Conservation (phyloP, 208 protist species). For the Phytomonas sp. region DNA sequence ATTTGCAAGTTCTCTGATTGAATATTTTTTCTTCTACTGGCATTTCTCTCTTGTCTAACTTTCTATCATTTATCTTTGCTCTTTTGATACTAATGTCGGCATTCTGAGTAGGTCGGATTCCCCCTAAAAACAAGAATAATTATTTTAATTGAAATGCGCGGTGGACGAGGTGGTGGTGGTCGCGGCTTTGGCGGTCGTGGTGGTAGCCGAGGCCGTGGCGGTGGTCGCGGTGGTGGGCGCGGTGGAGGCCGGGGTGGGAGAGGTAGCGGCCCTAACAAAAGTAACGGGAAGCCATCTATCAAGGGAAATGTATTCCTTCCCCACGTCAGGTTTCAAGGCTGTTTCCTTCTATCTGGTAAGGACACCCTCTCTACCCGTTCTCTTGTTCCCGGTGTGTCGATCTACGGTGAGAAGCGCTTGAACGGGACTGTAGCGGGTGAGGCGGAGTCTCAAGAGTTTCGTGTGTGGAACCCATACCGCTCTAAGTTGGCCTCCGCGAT, state of each 20-base stretch:
- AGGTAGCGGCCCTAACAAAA: constrained; percentile 36
- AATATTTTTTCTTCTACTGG: neutral
- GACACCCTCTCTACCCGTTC: constrained; percentile 97
- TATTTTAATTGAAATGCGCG: constrained; percentile 7
- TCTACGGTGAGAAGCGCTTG: constrained; percentile 99
- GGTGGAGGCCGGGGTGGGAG: constrained; percentile 49
- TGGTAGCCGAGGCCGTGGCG: constrained; percentile 31
- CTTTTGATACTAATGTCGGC: neutral
- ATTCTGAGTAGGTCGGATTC: neutral
- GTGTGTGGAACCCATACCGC: constrained; percentile 99
- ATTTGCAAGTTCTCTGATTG: neutral
- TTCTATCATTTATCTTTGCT: neutral
- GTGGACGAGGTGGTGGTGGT: constrained; percentile 29
- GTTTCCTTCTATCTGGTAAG: constrained; percentile 97
- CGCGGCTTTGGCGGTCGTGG: constrained; percentile 23
- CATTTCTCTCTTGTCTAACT: neutral
- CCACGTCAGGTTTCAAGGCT: constrained; percentile 93
- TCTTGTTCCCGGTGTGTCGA: constrained; percentile 96
- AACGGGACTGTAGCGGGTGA: constrained; percentile 61
- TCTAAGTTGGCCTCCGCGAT: constrained; percentile 99
- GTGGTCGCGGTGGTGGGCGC: constrained; percentile 31
- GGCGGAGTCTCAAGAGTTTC: constrained; percentile 96
- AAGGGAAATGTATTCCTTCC: constrained; percentile 93
- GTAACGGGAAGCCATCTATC: constrained; percentile 40
- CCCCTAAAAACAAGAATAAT: neutral